Conservation (phyloP, 345 rosid species). For the Fremontodendron californicum region DNA sequence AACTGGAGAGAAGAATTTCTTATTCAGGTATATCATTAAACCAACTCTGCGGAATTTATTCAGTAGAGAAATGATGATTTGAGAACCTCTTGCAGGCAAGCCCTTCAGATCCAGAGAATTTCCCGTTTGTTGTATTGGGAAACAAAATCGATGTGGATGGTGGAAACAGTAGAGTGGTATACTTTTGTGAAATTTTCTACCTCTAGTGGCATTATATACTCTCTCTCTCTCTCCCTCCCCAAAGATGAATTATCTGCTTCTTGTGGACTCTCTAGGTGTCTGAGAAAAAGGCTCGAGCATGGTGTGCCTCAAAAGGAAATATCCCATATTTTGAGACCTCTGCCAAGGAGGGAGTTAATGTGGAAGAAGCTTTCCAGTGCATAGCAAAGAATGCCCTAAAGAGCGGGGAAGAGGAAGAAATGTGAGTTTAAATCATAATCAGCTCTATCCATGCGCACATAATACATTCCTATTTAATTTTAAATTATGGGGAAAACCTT, state of each 20-base stretch:
- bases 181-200: neutral
- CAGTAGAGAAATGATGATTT: conserved; percentile 6
- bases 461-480: neutral
- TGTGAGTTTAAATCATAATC: conserved; percentile 42
- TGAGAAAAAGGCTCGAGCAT: conserved; percentile 91
- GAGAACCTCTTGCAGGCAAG: conserved; percentile 59
- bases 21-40: neutral
- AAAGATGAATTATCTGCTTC: neutral
- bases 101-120: conserved; percentile 95
- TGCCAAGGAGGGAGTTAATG: conserved; percentile 93
- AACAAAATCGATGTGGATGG: conserved; percentile 87
- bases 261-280: conserved; percentile 52
- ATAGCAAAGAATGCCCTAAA: conserved; percentile 58
- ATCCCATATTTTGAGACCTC: conserved; percentile 98
- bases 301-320: conserved; percentile 99
- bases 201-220: neutral
- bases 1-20: conserved; percentile 5
- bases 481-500: neutral
- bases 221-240: neutral
- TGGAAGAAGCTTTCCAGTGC: conserved; percentile 94
- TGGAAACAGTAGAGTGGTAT: conserved; percentile 91
- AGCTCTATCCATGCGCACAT: neutral
- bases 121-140: conserved; percentile 88
- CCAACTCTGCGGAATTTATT: neutral
- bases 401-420: conserved; percentile 91